These are phyloP conservation scores for Draba incana DNA, from an alignment of 345 rosid genomes.

Conservation along the genomic window DNA sequence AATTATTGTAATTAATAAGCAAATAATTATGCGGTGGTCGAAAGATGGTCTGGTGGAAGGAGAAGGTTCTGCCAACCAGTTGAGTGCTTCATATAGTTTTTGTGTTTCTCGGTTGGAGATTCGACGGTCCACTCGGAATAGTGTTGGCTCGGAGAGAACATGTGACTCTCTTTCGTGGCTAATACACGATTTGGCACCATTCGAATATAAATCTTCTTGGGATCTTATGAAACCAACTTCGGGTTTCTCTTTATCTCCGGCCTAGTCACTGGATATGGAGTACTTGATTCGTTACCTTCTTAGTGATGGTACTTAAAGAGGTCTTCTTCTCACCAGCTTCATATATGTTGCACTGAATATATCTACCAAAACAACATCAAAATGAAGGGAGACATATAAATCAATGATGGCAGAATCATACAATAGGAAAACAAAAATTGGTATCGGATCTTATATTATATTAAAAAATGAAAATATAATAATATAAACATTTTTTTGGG, in stretches of 20 bases:
- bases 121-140: conserved; percentile 75
- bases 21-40: neutral
- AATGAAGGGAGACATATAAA: neutral
- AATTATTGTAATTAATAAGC: neutral
- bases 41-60: conserved; percentile 51
- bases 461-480: no score
- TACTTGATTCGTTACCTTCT: conserved; percentile 51
- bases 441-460: no score
- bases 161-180: conserved; percentile 42
- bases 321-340: conserved; percentile 90
- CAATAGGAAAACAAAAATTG: no score
- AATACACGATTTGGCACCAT: conserved; percentile 70
- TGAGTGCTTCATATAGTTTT: conserved; percentile 67
- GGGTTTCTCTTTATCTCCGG: conserved; percentile 66
- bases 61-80: conserved; percentile 75
- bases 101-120: conserved; percentile 66
- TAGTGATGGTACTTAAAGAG: conserved; percentile 77
- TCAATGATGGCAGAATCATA: neutral
- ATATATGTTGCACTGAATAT: conserved; percentile 89
- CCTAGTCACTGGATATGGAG: conserved; percentile 47
- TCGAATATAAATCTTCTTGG: conserved; percentile 70
- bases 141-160: conserved; percentile 73
- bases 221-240: conserved; percentile 66
- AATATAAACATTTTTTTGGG: no score
- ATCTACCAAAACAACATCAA: conserved; percentile 50